Conservation (phyloP, 768 basidiomycete species). For the Myochromella boudieri region DNA sequence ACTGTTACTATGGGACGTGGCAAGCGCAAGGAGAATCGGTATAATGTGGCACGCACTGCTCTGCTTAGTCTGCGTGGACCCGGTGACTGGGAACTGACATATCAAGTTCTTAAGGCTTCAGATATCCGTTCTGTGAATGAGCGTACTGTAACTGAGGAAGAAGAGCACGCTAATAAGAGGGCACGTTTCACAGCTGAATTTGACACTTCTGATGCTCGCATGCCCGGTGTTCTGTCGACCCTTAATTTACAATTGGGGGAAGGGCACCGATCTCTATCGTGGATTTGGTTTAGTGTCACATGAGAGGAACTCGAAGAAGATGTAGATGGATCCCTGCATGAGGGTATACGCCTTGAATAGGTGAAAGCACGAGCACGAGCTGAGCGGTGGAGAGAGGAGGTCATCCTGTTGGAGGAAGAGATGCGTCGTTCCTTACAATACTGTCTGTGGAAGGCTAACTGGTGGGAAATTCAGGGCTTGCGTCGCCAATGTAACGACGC, state of each 20-base stretch:
- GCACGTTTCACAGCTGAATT: conserved; percentile 10
- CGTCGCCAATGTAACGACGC: too few species aligned
- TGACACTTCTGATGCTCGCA: background rate
- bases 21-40: too few species aligned
- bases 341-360: conserved; percentile 29
- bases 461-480: conserved; percentile 8
- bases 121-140: too few species aligned
- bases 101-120: too few species aligned
- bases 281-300: conserved; percentile 16
- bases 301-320: background rate
- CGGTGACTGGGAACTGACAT: too few species aligned
- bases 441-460: conserved; percentile 1
- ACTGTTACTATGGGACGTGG: too few species aligned
- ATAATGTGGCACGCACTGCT: too few species aligned
- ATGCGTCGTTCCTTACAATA: conserved; percentile 23
- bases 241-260: conserved; percentile 10
- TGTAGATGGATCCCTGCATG: conserved; percentile 7
- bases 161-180: too few species aligned
- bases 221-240: conserved; percentile 4
- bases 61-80: too few species aligned
- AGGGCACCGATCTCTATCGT: conserved; percentile 11
- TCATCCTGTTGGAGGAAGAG: conserved; percentile 23
- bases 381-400: conserved; percentile 24
- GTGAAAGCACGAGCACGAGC: conserved; percentile 20
- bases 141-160: too few species aligned